Base-by-base conservation (phyloP, 345 rosid species). In the Balakata baccata region DNA sequence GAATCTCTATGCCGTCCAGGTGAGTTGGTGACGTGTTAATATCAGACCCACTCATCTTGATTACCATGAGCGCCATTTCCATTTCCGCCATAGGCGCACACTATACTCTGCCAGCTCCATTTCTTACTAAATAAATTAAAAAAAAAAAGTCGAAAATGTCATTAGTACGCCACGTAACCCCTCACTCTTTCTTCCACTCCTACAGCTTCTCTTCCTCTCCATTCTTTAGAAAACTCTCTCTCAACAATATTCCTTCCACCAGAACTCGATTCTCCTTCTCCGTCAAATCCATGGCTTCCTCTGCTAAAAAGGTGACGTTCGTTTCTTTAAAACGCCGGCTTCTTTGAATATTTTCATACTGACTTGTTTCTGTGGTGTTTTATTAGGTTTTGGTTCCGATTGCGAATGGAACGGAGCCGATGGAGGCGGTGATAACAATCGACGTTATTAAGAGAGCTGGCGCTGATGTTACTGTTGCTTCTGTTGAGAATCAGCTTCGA, bases 401-500 rank as follows among this genome's bases (percentile, higher is more conserved):
- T 72, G 98, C 97, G 5, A 83, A 92, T 68, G 98, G 98, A 14
- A 88, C 90, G 50, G 98, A 94, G 82, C 97, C 98, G 73, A 86
- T 94, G 84, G 97, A 94, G 82, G 98, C 98, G 38, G 92, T 89
- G 75, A 85, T 94, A 51, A 89, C 87, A 69, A 86, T 89, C 75
- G 98, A 92, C 71, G 94, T 94, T 56, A 74, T 92, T 46, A 86
- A 96, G 76, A 84, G 99, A 75, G 82, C 90, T 17, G 97, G 97
- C 39, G 94, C 98, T 17, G 92, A 87, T 38, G 96, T 95, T 41
- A 89, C 87, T 46, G 97, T 92, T 17, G 90, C 89, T 4, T 92
- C 98, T n/a, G 92, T 87, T 49, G 91, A 88, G 82, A 86, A 83
- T 70, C 85, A 87, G 80, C 85, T 83, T 25, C 83, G 81, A 5